phyloP scores from a whole-genome alignment of 179 eudicot species.

The Silene coronaria region DNA sequence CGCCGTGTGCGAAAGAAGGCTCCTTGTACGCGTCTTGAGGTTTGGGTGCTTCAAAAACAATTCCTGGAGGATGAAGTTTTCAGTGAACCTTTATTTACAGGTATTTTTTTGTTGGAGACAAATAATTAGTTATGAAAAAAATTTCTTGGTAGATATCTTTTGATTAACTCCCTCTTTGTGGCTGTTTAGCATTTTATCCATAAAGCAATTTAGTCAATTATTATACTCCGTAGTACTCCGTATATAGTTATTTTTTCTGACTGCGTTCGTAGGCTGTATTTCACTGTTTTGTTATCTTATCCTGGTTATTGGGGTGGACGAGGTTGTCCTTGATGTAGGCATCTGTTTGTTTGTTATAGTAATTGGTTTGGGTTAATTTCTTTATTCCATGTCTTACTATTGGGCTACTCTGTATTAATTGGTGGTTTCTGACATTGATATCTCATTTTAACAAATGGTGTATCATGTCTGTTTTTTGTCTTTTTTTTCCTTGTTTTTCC shows the following conservation, averaged over 20 bases:
- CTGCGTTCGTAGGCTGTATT: background rate
- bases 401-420: background rate
- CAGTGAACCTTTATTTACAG: conserved; percentile 59
- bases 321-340: background rate
- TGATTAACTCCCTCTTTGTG: background rate
- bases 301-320: background rate
- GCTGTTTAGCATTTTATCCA: background rate
- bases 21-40: conserved; percentile 85
- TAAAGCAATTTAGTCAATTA: background rate
- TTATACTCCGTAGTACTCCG: no score
- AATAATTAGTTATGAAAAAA: background rate
- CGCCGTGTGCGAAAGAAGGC: conserved; percentile 95
- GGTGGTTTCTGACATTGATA: background rate
- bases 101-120: conserved; percentile 25
- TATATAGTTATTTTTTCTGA: no score
- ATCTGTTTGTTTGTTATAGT: background rate
- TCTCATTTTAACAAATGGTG: background rate
- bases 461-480: background rate
- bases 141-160: background rate
- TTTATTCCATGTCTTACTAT: background rate
- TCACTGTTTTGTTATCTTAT: background rate
- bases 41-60: conserved; percentile 72
- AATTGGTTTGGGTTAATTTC: background rate
- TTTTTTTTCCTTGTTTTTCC: background rate
- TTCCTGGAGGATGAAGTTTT: conserved; percentile 71